Evolutionary conservation across 148 eudicot genomes (phyloP), one percentile per base, ranked within the genome.

Genomic region (Nepenthes mirabilis): DNA sequence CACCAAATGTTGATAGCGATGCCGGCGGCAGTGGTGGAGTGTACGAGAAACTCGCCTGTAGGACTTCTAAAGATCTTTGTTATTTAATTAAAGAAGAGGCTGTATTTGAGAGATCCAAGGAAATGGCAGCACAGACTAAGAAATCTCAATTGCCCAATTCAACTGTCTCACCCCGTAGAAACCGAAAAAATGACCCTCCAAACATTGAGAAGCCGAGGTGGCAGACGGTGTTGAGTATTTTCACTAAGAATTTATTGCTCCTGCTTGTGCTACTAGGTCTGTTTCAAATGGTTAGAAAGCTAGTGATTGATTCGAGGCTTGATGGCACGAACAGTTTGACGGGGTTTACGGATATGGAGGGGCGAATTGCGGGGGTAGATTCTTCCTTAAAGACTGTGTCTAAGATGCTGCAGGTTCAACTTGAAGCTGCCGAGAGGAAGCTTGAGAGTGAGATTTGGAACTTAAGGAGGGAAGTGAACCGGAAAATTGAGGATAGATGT

Each of bases 391-490:
- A 78, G 68, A 88, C 72, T 23, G 68, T 80, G 1, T 33, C 81
- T 23, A 82, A 74, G 47, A 84, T 77, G 85, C 50, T 91, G 72
- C 94, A 88, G 77, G 80, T 83, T 34, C 94, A 88, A 67, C 66
- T 91, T 4, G 90, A 82, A 49, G 77, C 76, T 3, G 70, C 81
- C 45, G 96, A 91, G 58, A 58, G 57, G 60, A 88, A 85, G 69
- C 35, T 83, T 43, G 83, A 77, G 59, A 72, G 71, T 56, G 79
- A 70, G 36, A 65, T 90, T 34, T 61, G 63, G 11, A 69, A 71
- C 60, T 61, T 84, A 56, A 79, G 69, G 71, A 66, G 55, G 33
- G 97, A 80, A 34, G n/a, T 90, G 36, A 62, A 9, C 55, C 64
- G 37, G 66, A 79, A 58, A 53, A 62, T 87, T 34, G 91, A 80